Evolutionary conservation across 768 basidiomycete species (phyloP), one percentile per base, ranked within the genome.

Genomic region (Leccinum subtestaceum): DNA sequence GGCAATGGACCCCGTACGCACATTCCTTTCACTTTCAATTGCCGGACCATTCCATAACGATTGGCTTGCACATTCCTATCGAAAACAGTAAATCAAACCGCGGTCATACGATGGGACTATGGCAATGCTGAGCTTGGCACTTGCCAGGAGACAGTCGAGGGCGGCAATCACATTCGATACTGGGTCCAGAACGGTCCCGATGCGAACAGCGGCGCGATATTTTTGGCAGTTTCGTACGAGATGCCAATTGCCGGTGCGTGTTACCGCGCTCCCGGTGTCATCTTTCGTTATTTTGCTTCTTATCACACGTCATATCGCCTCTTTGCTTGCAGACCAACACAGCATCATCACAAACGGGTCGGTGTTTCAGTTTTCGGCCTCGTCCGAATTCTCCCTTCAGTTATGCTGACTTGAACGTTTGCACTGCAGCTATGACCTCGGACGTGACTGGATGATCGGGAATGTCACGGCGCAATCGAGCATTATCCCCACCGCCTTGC

Each of bases 111-210:
- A 36, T 94, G 84, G 82, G 83, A 94, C 68, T 98, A 91, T 70
- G 85, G 84, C 8, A 85, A 96, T 65, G 82, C 86, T 1, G 76
- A 84, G 53, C 72, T 95, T n/a, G 95, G 95, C 0, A 83, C 93
- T 1, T 96, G 95, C 73, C 76, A 82, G 64, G 94, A 97, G 73
- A 90, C 91, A 2, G 81, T 95, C 45, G 69, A 90, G 63, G 94
- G 94, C 2, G 95, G 95, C 6, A 82, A 90, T 67, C 94, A 97
- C 69, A 84, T 94, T 69, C 83, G 94, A 43, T 95, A 94, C 71
- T 95, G 93, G 93, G 72, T 79, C 5, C 94, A 95, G 75, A 80
- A 91, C 59, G 93, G 92, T 0, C 60, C 75, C 12, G 29, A 71
- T 3, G 86, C 77, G 6, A 78, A 91, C 65, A 88, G 88, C 58